Evolutionary conservation across 148 eudicot genomes (phyloP), one percentile per base, ranked within the genome.

Genomic region (Mesembryanthemum crystallinum): DNA sequence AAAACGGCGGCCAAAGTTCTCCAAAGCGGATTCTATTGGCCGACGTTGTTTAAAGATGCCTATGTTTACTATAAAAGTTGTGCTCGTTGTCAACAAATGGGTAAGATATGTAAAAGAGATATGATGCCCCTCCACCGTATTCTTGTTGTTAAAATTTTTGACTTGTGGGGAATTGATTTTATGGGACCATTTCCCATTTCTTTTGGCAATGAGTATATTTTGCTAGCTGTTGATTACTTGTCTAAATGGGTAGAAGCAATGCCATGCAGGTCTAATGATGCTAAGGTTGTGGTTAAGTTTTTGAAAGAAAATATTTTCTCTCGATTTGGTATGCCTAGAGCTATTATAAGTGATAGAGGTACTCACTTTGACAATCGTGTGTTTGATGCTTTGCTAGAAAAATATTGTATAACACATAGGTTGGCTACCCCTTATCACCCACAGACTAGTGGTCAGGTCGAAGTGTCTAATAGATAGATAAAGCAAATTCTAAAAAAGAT

Each of bases 291-390:
- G 5, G 62, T 58, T 58, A 58, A 58, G 25, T 58, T 58, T 17
- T 58, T 58, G 28, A 58, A n/a, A n/a, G 62, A 58, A 7, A 58
- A 58, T 58, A 58, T 58, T 58, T 58, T 58, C 39, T 58, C 62
- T 58, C 25, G 62, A 20, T 58, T 58, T 58, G 62, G 62, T n/a
- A 58, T 58, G 62, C 62, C 25, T 58, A 58, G 62, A n/a, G 62
- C 62, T 58, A 58, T 58, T 18, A 18, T 58, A 5, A n/a, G 62
- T 24, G 25, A 58, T 58, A 9, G 25, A n/a, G 62, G 62, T 58
- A 58, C 62, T 58, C 39, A 35, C 6, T 35, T 35, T 35, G 39
- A 35, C 39, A 35, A 35, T 35, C 39, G 39, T 35, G 39, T 35
- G 39, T 35, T 35, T 35, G 39, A 35, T 35, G 39, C 4, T 6